Evolutionary conservation across 2,329 filamentous ascomycete species (phyloP).

Genomic region (Stemphylium lycopersici): DNA sequence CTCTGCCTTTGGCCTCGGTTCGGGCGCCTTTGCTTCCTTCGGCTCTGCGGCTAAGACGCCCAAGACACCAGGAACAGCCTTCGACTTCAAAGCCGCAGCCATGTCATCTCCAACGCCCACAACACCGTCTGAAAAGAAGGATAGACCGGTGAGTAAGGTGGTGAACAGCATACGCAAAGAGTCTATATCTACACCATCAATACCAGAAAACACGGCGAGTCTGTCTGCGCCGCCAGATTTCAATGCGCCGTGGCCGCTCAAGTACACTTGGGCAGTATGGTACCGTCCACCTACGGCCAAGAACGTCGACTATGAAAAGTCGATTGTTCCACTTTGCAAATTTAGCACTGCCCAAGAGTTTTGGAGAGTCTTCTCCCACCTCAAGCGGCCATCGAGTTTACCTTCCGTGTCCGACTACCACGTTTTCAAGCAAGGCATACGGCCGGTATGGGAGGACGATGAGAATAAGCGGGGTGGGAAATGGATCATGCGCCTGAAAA

Average conservation of each 20-base stretch:
- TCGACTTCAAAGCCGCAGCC: constrained; percentile 72
- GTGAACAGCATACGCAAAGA: constrained; percentile 46
- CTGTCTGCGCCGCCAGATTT: constrained; percentile 48
- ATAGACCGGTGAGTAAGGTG: constrained; percentile 40
- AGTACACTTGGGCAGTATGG: constrained; percentile 94
- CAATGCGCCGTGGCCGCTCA: constrained; percentile 62
- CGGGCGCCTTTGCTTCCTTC: constrained; percentile 95
- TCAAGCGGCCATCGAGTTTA: constrained; percentile 85
- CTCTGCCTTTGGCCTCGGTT: constrained; percentile 90
- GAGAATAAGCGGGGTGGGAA: constrained; percentile 96
- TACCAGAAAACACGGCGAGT: constrained; percentile 47
- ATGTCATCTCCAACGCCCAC: constrained; percentile 56
- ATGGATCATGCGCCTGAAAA: constrained; percentile 96
- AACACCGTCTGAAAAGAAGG: constrained; percentile 67
- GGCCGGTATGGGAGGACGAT: constrained; percentile 98
- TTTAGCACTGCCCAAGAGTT: constrained; percentile 88
- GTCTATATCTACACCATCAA: constrained; percentile 32
- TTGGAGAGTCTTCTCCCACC: constrained; percentile 84
- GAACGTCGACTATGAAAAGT: constrained; percentile 98
- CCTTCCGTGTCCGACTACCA: constrained; percentile 97
- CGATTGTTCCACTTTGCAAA: constrained; percentile 81
- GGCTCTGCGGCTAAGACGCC: constrained; percentile 82
- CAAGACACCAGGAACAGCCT: constrained; percentile 80
- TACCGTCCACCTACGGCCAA: constrained; percentile 96
- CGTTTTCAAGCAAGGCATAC: constrained; percentile 94